phyloP scores from a whole-genome alignment of 768 basidiomycete genomes.

The Tremella yokohamensis region DNA sequence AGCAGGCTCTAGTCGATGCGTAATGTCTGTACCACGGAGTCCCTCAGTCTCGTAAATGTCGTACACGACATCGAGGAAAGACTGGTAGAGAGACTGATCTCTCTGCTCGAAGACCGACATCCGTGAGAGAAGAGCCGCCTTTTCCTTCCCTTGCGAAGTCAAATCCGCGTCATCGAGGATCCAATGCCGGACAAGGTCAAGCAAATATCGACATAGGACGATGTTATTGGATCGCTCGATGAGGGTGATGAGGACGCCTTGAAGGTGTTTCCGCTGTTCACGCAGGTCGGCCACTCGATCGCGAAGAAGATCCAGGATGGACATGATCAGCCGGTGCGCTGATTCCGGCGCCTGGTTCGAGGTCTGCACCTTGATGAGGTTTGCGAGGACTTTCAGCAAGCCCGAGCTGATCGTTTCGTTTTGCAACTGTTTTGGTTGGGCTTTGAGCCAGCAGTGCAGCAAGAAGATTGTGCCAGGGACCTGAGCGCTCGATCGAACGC shows the following conservation, averaged over 20 bases:
- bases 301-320: conserved; percentile 83
- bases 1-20: conserved; percentile 83
- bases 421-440: conserved; percentile 64
- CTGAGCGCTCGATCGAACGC: conserved; percentile 33
- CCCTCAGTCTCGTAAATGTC: conserved; percentile 87
- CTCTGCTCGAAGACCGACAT: conserved; percentile 75
- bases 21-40: conserved; percentile 86
- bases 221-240: conserved; percentile 84
- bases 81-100: conserved; percentile 70
- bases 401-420: conserved; percentile 72
- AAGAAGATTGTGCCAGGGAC: conserved; percentile 78
- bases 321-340: conserved; percentile 59
- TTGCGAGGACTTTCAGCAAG: conserved; percentile 78
- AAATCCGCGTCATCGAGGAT: conserved; percentile 66
- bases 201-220: conserved; percentile 73
- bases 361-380: conserved; percentile 82
- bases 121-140: conserved; percentile 78
- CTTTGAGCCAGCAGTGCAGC: conserved; percentile 76
- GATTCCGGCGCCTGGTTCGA: conserved; percentile 57
- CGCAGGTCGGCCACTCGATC: conserved; percentile 73
- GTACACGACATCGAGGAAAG: conserved; percentile 82
- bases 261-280: conserved; percentile 77
- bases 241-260: conserved; percentile 71
- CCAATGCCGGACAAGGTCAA: conserved; percentile 85
- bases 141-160: conserved; percentile 67